These are phyloP conservation scores for Flaveria trinervia DNA, from an alignment of 129 eudicot genomes.

Conservation along the genomic window DNA sequence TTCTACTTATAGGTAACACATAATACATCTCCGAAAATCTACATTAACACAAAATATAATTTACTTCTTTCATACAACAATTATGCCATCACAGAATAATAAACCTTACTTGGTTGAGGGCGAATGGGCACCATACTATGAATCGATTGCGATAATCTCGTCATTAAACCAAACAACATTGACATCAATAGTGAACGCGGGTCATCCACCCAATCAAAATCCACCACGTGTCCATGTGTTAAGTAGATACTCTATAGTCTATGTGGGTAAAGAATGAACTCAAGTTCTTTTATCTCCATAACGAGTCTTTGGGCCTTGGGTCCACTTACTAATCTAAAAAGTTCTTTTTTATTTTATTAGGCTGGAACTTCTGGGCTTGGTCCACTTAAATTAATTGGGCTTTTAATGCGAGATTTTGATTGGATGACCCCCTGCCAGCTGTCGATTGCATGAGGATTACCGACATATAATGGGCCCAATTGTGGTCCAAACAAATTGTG, in stretches of 20 bases:
- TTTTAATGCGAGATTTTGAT: constrained; percentile 26
- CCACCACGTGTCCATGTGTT: constrained; percentile 27
- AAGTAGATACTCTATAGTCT: constrained; percentile 18
- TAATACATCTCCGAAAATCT: too few relatives aligned
- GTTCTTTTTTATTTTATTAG: constrained; percentile 35
- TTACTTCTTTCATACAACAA: too few relatives aligned
- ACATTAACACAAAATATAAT: too few relatives aligned
- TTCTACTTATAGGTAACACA: too few relatives aligned
- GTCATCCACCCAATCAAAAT: constrained; percentile 1
- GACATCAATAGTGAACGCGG: not conserved
- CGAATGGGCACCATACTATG: not conserved
- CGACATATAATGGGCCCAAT: constrained; percentile 20
- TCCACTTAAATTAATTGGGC: constrained; percentile 36
- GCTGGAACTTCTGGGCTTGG: constrained; percentile 36
- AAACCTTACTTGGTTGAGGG: too few relatives aligned
- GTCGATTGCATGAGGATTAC: not conserved
- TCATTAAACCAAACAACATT: not conserved
- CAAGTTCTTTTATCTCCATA: not conserved
- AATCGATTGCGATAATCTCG: too few relatives aligned
- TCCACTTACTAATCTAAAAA: constrained; percentile 15
- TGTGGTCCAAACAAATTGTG: constrained; percentile 17
- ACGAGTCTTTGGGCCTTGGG: constrained; percentile 35
- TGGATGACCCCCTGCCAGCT: constrained; percentile 25
- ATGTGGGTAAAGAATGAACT: constrained; percentile 6
- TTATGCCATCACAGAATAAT: too few relatives aligned